Percentiles rank a stretch among this genome's conserved stretches.
Conservation (phyloP, 306 rosid species). For the Phaseolus lunatus region DNA sequence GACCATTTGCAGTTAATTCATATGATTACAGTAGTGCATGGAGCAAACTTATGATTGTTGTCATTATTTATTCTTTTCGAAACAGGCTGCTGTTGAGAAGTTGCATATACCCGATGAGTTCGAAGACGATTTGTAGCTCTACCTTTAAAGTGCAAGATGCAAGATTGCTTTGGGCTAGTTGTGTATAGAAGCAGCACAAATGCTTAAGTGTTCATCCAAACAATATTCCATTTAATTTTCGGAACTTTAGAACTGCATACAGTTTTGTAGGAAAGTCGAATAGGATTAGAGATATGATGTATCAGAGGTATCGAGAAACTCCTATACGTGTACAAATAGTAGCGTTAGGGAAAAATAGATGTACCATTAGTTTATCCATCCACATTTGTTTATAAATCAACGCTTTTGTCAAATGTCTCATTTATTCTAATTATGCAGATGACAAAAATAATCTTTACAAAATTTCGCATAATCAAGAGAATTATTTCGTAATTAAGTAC, state of each 20-base stretch:
- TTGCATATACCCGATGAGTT: constrained; percentile 86
- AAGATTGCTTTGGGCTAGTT: constrained; percentile 52
- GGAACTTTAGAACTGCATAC: constrained; percentile 44
- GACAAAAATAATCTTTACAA: no score
- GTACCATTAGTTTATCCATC: constrained; percentile 44
- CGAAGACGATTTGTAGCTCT: constrained; percentile 70
- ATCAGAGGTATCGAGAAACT: constrained; percentile 33
- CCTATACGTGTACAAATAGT: constrained; percentile 42
- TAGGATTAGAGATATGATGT: constrained; percentile 47
- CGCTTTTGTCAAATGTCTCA: not conserved
- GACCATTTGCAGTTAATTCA: not conserved
- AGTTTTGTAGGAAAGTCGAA: constrained; percentile 60
- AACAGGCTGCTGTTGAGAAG: constrained; percentile 93
- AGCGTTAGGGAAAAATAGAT: constrained; percentile 32
- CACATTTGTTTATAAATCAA: constrained; percentile 31
- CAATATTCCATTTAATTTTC: constrained; percentile 41
- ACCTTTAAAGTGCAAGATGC: constrained; percentile 35
- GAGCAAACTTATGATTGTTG: not conserved
- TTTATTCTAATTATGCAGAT: not conserved
- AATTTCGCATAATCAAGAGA: no score
- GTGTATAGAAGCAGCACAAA: constrained; percentile 46
- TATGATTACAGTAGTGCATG: not conserved
- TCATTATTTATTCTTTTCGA: not conserved
- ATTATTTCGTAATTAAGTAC: no score
- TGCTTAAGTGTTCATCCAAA: constrained; percentile 38